Evolutionary conservation across 331 rosid species (phyloP), one percentile per base, ranked within the genome.

Genomic region (Pyrus hybrid): DNA sequence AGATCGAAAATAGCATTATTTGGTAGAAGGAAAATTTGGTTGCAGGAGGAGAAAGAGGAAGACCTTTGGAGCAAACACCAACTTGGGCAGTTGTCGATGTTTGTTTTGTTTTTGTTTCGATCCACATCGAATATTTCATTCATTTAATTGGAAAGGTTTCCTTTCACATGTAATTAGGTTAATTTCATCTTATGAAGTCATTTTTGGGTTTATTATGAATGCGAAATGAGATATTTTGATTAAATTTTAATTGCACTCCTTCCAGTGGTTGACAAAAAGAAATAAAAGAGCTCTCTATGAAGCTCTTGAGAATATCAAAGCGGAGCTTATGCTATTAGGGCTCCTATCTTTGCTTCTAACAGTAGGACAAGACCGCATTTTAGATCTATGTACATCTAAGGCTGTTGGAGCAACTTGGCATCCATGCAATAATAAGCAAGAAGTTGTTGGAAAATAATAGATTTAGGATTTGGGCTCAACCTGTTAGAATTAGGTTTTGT

Each of bases 31-130:
- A 26, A 26, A 26, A 26, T 26, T 26, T 26, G 28, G 28, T 26
- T 26, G 80, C 80, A 25, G 63, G 43, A 37, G 43, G 51, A 6
- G 17, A 26, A n/a, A 60, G 33, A 41, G 76, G 47, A 54, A 32
- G 80, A 74, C 69, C 80, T 53, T 68, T 80, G 61, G 83, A 80
- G 76, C 67, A 68, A 30, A 74, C 83, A 16, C 83, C 83, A n/a
- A 80, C 83, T 13, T 80, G 83, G 83, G 83, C 83, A 18, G 79
- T 80, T 53, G 83, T 79, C 5, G 41, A 47, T 18, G 83, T 80
- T 69, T 80, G 83, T 37, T 74, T 80, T 54, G 56, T 74, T 16
- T 37, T 80, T 29, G 79, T 68, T 64, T 80, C 83, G 0, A 74
- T 74, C 25, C 9, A 61, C 79, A 80, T 80, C 67, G 83, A 80